phyloP scores from a whole-genome alignment of 495 filamentous ascomycete genomes.

The Daldinia caldariorum region DNA sequence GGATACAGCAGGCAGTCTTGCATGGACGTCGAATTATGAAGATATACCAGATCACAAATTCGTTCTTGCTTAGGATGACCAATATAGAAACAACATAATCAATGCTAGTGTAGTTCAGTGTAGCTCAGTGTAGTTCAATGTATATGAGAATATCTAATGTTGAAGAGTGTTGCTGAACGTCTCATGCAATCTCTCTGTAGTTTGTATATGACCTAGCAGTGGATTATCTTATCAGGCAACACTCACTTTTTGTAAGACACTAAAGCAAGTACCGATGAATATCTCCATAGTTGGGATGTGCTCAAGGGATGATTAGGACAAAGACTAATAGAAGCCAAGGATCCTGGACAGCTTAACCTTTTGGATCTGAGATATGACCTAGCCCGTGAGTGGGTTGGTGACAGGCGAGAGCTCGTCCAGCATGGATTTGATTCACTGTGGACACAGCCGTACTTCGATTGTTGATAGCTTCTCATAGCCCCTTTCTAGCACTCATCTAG shows the following conservation, averaged over 20 bases:
- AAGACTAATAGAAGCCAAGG: background rate
- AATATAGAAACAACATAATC: too few relatives aligned
- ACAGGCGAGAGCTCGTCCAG: background rate
- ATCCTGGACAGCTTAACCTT: background rate
- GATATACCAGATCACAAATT: conserved; percentile 30
- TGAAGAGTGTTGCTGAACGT: background rate
- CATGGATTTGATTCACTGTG: background rate
- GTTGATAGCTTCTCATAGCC: background rate
- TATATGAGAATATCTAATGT: too few relatives aligned
- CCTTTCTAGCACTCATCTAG: conserved; percentile 4
- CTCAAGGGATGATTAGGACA: background rate
- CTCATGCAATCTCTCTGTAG: background rate
- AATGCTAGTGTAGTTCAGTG: too few relatives aligned
- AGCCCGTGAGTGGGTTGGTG: background rate
- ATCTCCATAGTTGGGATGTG: background rate
- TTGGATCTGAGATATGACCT: background rate
- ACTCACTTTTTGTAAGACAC: background rate
- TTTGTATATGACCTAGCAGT: background rate
- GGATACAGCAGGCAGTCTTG: conserved; percentile 15
- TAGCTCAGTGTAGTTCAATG: too few relatives aligned
- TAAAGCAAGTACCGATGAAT: background rate
- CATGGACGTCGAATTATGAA: conserved; percentile 37
- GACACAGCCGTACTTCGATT: background rate
- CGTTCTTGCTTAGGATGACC: conserved; percentile 2
- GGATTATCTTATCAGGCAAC: background rate